Evolutionary conservation across 2,329 filamentous ascomycete species (phyloP), one percentile per base, ranked within the genome.

Genomic region (Cryphonectria radicalis): DNA sequence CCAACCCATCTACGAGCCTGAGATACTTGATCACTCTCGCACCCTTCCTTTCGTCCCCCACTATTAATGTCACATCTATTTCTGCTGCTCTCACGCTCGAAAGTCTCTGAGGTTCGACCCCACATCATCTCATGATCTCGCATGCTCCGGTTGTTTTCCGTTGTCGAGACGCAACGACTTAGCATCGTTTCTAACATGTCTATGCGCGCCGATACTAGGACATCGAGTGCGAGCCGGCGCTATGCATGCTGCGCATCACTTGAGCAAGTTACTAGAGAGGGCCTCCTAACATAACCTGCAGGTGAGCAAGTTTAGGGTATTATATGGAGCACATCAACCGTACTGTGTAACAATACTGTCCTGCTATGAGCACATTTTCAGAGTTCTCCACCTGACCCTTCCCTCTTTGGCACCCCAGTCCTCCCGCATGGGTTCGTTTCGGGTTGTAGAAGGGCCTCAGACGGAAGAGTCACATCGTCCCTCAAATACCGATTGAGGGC

Each of bases 301-400:
- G 42, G 25, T 65, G 63, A 65, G 63, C 63, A 65, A 65, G 63
- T 65, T 50, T 50, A 8, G 32, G 32, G 10, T 50, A 40, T 7
- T 5, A n/a, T 62, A 62, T 35, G 57, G 57, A 62, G 57, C 57
- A 62, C 32, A 5, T 22, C n/a, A 57, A 6, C 25, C 13, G 8
- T 57, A 57, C 62, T 40, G 62, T 64, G 62, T 43, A 28, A 40
- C 40, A 43, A 64, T 64, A 64, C 62, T 64, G 62, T 64, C 62
- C 25, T 43, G 10, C 42, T 22, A 22, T 40, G 37, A 43, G 62
- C 37, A 43, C n/a, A 46, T 40, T 28, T 64, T 46, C 13, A 32
- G 60, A n/a, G 4, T 46, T 64, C 62, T 46, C 37, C 37, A 43
- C 62, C 25, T 28, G 62, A 28, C 35, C 17, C 13, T 19, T 64